Conservation (phyloP, 2,329 filamentous ascomycete species). For the Colletotrichum eremochloae region DNA sequence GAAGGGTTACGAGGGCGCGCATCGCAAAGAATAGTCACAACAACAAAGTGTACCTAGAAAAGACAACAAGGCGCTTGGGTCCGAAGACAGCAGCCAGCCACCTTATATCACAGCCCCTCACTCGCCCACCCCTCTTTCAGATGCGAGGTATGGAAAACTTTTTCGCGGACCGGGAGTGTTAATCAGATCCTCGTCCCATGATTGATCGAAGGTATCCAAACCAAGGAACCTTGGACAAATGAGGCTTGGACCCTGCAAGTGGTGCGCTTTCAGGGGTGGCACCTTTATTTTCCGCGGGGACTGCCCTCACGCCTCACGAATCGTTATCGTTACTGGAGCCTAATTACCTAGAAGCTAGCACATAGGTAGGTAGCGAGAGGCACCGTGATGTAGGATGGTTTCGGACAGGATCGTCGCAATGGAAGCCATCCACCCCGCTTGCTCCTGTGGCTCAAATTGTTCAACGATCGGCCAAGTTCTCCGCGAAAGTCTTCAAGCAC, state of each 20-base stretch:
- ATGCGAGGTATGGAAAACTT: constrained; percentile 6
- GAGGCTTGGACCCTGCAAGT: background rate
- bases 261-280: background rate
- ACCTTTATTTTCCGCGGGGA: background rate
- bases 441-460: background rate
- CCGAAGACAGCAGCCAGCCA: background rate
- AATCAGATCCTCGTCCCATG: constrained; percentile 9
- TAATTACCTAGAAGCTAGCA: background rate
- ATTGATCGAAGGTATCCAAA: background rate
- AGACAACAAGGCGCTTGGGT: background rate
- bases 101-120: constrained; percentile 20
- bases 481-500: background rate
- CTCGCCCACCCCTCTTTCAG: constrained; percentile 20
- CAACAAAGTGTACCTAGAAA: background rate
- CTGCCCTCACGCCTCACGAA: background rate
- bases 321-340: too few relatives aligned
- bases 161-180: constrained; percentile 7
- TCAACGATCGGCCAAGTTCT: background rate
- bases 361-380: background rate
- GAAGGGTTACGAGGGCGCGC: constrained; percentile 5
- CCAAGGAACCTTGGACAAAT: background rate
- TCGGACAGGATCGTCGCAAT: background rate
- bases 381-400: background rate
- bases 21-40: constrained; percentile 1
- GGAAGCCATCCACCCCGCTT: background rate